These are phyloP conservation scores for Leccinum barrowsii DNA, from an alignment of 768 basidiomycete species.

Conservation along the genomic window DNA sequence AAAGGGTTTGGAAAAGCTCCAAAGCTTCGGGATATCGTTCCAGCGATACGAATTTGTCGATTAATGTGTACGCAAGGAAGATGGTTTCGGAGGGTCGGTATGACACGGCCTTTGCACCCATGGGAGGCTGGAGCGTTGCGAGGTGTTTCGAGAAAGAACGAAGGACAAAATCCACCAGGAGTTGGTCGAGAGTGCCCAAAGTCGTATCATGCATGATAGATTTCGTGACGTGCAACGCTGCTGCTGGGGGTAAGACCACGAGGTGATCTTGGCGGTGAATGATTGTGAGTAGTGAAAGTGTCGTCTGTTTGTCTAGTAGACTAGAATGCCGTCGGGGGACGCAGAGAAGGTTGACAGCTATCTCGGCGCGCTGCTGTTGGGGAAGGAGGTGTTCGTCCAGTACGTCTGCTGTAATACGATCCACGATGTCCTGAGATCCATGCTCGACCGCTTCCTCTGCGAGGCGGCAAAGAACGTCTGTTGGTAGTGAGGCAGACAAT, in stretches of 20 bases:
- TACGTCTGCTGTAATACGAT: conserved; percentile 40
- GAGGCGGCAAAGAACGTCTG: conserved; percentile 27
- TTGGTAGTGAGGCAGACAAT: conserved; percentile 22
- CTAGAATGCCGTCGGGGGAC: conserved; percentile 16
- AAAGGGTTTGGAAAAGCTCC: conserved; percentile 47
- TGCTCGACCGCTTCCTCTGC: conserved; percentile 29
- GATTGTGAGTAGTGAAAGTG: conserved; percentile 20
- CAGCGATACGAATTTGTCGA: conserved; percentile 40
- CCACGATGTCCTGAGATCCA: conserved; percentile 34
- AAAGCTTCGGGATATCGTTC: conserved; percentile 38
- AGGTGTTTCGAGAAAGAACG: conserved; percentile 32
- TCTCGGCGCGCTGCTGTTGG: conserved; percentile 17
- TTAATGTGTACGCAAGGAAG: conserved; percentile 39
- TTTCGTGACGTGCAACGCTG: conserved; percentile 18
- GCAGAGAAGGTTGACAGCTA: conserved; percentile 28
- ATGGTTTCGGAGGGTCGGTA: conserved; percentile 39
- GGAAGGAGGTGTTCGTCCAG: conserved; percentile 28
- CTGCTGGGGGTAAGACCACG: conserved; percentile 10
- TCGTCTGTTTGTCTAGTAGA: conserved; percentile 23
- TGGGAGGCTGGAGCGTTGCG: conserved; percentile 21
- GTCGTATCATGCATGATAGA: conserved; percentile 18
- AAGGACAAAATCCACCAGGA: conserved; percentile 27
- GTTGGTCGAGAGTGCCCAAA: conserved; percentile 15
- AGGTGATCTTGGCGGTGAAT: conserved; percentile 14
- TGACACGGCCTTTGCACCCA: conserved; percentile 28